A percentile compares a stretch with the other conserved stretches of the same genome.
Evolutionary conservation across 331 rosid species (phyloP).

Genomic region (Malus hybrid): DNA sequence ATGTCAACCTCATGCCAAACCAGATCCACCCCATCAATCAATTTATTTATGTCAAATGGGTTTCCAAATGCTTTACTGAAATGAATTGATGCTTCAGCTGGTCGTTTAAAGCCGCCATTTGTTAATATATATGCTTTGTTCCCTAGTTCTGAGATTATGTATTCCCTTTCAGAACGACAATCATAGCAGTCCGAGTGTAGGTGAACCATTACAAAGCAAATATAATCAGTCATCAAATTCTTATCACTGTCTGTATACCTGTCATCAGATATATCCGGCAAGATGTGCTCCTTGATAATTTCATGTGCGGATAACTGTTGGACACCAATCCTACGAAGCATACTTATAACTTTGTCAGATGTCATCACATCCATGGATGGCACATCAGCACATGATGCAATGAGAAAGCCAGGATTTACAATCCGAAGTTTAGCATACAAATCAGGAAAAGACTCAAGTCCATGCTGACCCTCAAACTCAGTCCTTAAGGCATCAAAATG

Average conservation of each 20-base stretch:
- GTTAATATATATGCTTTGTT: conserved; percentile 55
- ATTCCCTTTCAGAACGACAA: conserved; percentile 49
- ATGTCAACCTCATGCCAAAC: conserved; percentile 73
- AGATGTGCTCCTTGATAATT: conserved; percentile 70
- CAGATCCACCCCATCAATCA: conserved; percentile 47
- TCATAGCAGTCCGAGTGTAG: conserved; percentile 59
- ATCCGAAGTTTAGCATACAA: conserved; percentile 67
- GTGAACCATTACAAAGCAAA: conserved; percentile 78
- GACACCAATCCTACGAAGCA: conserved; percentile 73
- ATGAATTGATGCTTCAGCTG: conserved; percentile 67
- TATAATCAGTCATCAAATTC: conserved; percentile 69
- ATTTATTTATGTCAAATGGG: conserved; percentile 47
- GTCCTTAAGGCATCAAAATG: conserved; percentile 40
- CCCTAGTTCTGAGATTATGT: conserved; percentile 54
- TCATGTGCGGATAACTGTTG: conserved; percentile 84
- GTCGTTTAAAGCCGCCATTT: conserved; percentile 62
- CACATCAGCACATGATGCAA: conserved; percentile 41
- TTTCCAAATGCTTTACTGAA: conserved; percentile 67
- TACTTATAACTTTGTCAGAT: conserved; percentile 39
- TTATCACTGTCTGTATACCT: conserved; percentile 24
- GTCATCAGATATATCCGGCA: conserved; percentile 56
- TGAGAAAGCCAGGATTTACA: conserved; percentile 58
- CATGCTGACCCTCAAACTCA: conserved; percentile 43
- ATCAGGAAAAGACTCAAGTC: conserved; percentile 64
- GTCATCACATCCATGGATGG: conserved; percentile 22